Evolutionary conservation across 768 basidiomycete genomes (phyloP), one percentile per base, ranked within the genome.

Genomic region (Boletus rubescentipes): DNA sequence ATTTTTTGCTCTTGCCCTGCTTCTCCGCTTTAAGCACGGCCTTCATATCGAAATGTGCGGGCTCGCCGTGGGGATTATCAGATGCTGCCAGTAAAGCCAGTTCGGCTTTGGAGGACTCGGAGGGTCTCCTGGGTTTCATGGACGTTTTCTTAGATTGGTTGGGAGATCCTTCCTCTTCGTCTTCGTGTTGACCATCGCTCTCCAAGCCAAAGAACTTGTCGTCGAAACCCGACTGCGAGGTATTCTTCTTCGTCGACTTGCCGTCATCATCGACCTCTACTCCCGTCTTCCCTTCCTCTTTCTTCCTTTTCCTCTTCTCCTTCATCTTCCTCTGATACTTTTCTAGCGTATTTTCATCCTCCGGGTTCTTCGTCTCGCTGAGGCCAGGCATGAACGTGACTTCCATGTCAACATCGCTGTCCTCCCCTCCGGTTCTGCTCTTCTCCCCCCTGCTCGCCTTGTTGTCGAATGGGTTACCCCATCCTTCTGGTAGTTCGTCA

Each of bases 301-400:
- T 93, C 72, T 83, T 83, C 66, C 83, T 83, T 72, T 85, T 86
- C 70, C 85, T 80, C 76, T 92, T 95, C 73, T 98, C 94, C 71
- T 81, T 87, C 80, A 89, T 84, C 73, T 94, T 94, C 58, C 89
- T 76, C 70, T 91, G 87, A 71, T 99, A 99, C 63, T 74, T 85
- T 65, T 95, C 93, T 32, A 98, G 71, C 2, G 93, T 91, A 5
- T 90, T 98, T 75, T 96, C 87, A n/a, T 91, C 82, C 47, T 78
- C 77, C 15, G 75, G 76, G 18, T 68, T 75, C 60, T 77, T 79
- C 57, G 70, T 67, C 45, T 77, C 81, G 53, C 77, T 85, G 36
- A 98, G 74, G 5, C 87, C 96, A 2, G 97, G 92, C 15, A 82
- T 86, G 70, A 99, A 98, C 0, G 96, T 98, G 64, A 99, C 89